These are phyloP conservation scores for Flaveria floridana DNA, from an alignment of 140 eudicot genomes.

Conservation along the genomic window DNA sequence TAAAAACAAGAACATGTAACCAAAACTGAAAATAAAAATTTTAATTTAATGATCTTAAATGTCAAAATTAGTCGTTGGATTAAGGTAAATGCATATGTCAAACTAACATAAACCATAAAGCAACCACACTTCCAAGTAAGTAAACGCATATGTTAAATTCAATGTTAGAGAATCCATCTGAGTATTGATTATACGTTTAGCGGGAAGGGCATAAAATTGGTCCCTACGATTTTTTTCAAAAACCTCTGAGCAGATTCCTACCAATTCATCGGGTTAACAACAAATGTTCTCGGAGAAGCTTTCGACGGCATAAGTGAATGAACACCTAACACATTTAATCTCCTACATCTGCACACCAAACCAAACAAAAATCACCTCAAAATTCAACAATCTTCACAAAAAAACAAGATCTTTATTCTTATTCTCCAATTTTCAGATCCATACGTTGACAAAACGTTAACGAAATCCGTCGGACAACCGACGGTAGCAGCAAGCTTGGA, in stretches of 20 bases:
- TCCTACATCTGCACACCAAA: constrained; percentile 61
- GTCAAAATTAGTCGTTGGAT: too few relatives aligned
- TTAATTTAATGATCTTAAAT: too few relatives aligned
- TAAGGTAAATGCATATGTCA: too few relatives aligned
- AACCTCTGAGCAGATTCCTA: constrained; percentile 62
- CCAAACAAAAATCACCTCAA: constrained; percentile 15
- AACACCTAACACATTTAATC: constrained; percentile 55
- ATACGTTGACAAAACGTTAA: constrained; percentile 58
- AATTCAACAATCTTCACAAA: not conserved
- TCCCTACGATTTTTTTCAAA: too few relatives aligned
- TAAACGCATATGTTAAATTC: too few relatives aligned
- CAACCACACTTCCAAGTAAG: too few relatives aligned
- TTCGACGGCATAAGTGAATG: constrained; percentile 53
- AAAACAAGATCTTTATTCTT: not conserved
- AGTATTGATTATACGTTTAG: too few relatives aligned
- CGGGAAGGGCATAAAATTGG: too few relatives aligned
- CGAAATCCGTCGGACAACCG: constrained; percentile 53
- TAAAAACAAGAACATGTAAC: too few relatives aligned
- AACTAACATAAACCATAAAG: too few relatives aligned
- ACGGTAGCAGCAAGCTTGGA: constrained; percentile 56
- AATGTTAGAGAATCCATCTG: too few relatives aligned
- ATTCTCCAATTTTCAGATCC: constrained; percentile 20
- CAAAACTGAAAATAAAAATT: too few relatives aligned
- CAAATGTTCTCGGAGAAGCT: constrained; percentile 55
- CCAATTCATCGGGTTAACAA: constrained; percentile 65